Evolutionary conservation across 768 basidiomycete genomes (phyloP), one percentile per base, ranked within the genome.

Genomic region (Hericium alpestre): DNA sequence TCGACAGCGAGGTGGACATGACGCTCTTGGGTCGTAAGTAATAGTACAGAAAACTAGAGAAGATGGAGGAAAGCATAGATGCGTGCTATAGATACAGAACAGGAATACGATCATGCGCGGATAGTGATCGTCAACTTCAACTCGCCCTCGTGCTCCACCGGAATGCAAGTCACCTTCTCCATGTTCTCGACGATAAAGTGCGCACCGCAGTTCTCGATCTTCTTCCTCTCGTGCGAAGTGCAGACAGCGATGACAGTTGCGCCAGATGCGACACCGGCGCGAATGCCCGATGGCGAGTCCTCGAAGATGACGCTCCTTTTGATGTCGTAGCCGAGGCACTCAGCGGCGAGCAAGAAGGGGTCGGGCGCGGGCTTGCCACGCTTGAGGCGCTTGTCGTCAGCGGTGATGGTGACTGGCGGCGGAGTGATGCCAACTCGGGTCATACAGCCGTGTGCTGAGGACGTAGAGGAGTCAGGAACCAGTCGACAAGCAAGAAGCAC

Each of bases 201-300:
- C 4, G 81, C 81, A 43, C 81, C 80, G 50, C 78, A 78, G 56
- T 74, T 71, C 62, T 79, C 75, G 49, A 82, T 78, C 64, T 80
- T 73, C 27, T 69, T 63, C 54, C 83, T 71, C 61, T 80, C 76
- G 64, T 90, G 87, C 55, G 79, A 81, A 9, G 88, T 90, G 72
- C 86, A 87, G 10, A 89, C 76, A 4, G 87, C 88, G 41, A 90
- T 75, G 22, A 87, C 86, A 11, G 76, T 83, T 12, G 84, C 82
- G 37, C 88, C 88, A 37, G 83, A 80, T 0, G 86, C 86, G 37
- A 86, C 78, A 11, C 87, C 88, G 0, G 86, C 80, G 27, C 74
- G 73, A 65, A 91, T 83, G 20, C 86, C 79, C 54, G 75, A 75
- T 37, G 81, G 76, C 47, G 81, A 88, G 64, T 91, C 88, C 65